Conservation (phyloP, 768 basidiomycete genomes). For the Solioccasus polychromus region DNA sequence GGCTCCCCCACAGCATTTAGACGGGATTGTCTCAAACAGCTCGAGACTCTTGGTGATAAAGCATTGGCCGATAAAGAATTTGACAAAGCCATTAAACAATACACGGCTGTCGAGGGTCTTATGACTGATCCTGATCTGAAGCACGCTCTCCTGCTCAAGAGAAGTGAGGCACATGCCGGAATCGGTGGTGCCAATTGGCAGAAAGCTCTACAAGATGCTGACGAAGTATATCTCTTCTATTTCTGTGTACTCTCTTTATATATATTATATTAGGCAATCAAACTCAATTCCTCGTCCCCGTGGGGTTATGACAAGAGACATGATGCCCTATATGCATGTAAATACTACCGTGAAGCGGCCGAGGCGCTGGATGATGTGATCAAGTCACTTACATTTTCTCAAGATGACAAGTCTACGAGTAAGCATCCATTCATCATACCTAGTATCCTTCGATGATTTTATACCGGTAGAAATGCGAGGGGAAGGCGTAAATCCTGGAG, state of each 20-base stretch:
- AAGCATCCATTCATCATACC: neutral
- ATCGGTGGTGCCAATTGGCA: neutral
- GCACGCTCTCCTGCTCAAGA: conserved; percentile 8
- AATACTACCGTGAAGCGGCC: conserved; percentile 12
- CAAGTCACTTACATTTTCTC: neutral
- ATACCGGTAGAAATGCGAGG: conserved; percentile 6
- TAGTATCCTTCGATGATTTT: neutral
- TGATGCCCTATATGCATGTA: neutral
- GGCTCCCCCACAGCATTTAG: conserved; percentile 2
- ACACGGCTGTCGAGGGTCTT: conserved; percentile 11
- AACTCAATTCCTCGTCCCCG: conserved; percentile 9
- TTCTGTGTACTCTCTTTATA: neutral
- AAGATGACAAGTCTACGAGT: conserved; percentile 6
- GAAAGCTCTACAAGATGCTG: conserved; percentile 11
- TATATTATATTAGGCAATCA: conserved; percentile 10
- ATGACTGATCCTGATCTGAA: conserved; percentile 1
- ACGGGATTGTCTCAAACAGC: conserved; percentile 6
- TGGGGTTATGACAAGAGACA: conserved; percentile 18
- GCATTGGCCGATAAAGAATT: conserved; percentile 4
- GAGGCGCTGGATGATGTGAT: conserved; percentile 12
- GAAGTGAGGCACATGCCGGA: conserved; percentile 9
- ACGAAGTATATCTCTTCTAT: conserved; percentile 5
- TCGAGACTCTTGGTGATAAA: conserved; percentile 8
- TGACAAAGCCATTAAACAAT: conserved; percentile 12
- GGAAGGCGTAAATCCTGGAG: conserved; percentile 1